A percentile compares a stretch with the other conserved stretches of the same genome.
Conservation (phyloP, 169 alveolate genomes). For the Plasmodium fragile region DNA sequence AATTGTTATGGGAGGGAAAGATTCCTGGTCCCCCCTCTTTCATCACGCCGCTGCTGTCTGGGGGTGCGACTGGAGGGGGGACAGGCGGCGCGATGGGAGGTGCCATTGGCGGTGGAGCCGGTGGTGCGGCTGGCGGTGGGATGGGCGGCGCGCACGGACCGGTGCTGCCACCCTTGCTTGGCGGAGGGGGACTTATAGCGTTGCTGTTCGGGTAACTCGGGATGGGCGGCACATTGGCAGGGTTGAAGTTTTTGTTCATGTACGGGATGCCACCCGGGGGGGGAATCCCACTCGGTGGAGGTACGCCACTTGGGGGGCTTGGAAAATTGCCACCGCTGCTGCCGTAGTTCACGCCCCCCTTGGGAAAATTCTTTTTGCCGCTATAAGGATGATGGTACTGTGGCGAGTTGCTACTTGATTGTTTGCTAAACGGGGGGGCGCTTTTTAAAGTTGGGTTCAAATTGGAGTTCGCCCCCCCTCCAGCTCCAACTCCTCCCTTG, state of each 20-base stretch:
- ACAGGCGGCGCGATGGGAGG: not conserved
- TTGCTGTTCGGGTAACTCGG: constrained; percentile 5
- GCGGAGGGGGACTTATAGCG: constrained; percentile 5
- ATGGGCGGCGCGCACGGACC: not conserved
- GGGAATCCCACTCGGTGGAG: not conserved
- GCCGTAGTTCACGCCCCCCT: not conserved
- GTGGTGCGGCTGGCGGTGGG: not conserved
- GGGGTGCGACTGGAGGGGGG: not conserved
- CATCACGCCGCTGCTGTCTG: not conserved
- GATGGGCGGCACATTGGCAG: not conserved
- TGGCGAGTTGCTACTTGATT: not conserved
- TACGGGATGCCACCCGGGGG: not conserved
- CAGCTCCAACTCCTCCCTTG: not conserved
- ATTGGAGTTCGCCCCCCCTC: not conserved
- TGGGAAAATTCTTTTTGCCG: not conserved
- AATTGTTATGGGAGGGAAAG: not conserved
- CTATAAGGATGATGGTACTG: not conserved
- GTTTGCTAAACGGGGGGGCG: constrained; percentile 11
- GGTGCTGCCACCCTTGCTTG: not conserved
- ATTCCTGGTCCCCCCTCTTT: not conserved
- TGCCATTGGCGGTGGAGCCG: not conserved
- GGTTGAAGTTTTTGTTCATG: constrained; percentile 26
- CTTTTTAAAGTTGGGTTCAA: constrained; percentile 20
- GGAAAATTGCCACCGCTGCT: constrained; percentile 5
- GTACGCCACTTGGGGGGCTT: not conserved